Conservation (phyloP, 345 rosid genomes). For the Sonneratia caseolaris region DNA sequence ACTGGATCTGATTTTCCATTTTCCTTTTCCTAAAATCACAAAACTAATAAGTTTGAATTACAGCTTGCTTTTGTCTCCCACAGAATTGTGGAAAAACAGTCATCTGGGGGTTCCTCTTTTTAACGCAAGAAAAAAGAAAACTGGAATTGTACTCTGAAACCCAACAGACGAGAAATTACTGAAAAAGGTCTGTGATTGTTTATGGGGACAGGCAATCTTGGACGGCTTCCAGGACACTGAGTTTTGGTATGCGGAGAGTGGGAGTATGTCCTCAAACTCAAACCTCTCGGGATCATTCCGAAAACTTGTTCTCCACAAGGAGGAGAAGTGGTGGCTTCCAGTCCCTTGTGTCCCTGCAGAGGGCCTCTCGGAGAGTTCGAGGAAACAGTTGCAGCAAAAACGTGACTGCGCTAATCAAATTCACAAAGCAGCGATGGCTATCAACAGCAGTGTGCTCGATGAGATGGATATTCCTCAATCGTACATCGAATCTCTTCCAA, state of each 20-base stretch:
- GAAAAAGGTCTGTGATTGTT: background rate
- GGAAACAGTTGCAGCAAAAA: slow-evolving; percentile 39
- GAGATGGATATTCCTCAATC: slow-evolving; percentile 53
- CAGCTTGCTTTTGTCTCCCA: too few relatives aligned
- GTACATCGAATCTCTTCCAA: slow-evolving; percentile 43
- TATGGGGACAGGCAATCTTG: slow-evolving; percentile 20
- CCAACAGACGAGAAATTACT: background rate
- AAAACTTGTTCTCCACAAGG: slow-evolving; percentile 18
- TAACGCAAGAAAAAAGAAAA: background rate
- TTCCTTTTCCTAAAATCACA: too few relatives aligned
- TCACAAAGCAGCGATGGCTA: slow-evolving; percentile 51
- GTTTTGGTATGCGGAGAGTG: slow-evolving; percentile 44
- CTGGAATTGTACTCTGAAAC: background rate
- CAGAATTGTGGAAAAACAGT: background rate
- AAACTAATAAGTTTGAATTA: too few relatives aligned
- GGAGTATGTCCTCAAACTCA: slow-evolving; percentile 11
- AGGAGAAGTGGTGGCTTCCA: slow-evolving; percentile 65
- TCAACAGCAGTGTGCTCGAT: slow-evolving; percentile 38
- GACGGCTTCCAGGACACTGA: slow-evolving; percentile 35
- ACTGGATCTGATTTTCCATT: too few relatives aligned
- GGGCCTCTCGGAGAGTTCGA: slow-evolving; percentile 37
- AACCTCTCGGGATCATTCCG: slow-evolving; percentile 10
- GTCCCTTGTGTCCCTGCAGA: slow-evolving; percentile 35
- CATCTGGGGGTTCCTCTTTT: background rate
- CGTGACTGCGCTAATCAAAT: slow-evolving; percentile 44